Base-by-base conservation (phyloP, 805 yeast species). In the Metschnikowia anglica region DNA sequence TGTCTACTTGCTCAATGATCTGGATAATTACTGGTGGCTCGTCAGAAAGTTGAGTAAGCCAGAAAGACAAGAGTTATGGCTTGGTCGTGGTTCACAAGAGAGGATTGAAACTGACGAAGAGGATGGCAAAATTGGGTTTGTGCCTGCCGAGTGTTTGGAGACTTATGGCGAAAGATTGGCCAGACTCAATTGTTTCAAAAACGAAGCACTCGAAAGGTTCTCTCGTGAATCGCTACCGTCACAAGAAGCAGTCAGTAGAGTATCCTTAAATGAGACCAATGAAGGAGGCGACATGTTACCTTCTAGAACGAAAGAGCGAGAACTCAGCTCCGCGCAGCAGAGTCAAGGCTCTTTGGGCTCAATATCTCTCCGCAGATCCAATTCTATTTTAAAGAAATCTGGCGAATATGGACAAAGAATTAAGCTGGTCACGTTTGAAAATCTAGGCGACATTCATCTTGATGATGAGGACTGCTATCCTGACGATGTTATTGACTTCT, bases 21-120 rank as follows among this genome's bases (percentile, higher is more conserved):
- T 85, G 37, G 97, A 93, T 64, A 77, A 87, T 47, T 93, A 93
- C 65, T 93, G 99, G 99, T 93, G 99, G 98, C 70, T 91, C 9
- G 91, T 93, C 21, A 62, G 69, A 21, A 73, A 76, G 44, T 44
- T 68, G 35, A 58, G 62, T 11, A 68, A 65, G 47, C 47, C 52
- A 13, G 73, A 69, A 46, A 48, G 53, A 62, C 47, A 31, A 29
- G 41, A 35, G 21, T 48, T 47, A 31, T 39, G 48, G 41, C 44
- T 25, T 17, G 46, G 37, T 18, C 40, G 51, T 5, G 48, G 49
- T 19, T 44, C 46, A 15, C 41, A 35, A 12, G 57, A 53, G 11
- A 10, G 5, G 32, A 19, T 29, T 5, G 32, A 37, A 4, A 35
- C 51, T 19, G 66, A 65, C 21, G 66, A 59, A n/a, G 74, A 70